A percentile compares a stretch with the other conserved stretches of the same genome.
phyloP scores from a whole-genome alignment of 257 asterid species.

The Nicotiana undulata region DNA sequence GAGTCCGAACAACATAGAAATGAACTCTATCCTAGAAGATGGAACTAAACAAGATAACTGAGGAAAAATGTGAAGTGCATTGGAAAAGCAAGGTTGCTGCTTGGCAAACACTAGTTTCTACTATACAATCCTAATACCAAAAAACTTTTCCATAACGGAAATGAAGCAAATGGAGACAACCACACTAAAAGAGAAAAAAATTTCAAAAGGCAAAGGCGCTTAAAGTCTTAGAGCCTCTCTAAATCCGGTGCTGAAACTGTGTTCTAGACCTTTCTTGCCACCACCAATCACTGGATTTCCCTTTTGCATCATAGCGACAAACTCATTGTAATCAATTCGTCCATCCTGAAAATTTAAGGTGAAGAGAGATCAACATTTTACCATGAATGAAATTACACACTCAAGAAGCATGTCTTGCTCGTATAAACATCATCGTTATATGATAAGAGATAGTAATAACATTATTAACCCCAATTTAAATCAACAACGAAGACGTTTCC shows the following conservation, averaged over 20 bases:
- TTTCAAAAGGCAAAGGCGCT: conserved; percentile 4
- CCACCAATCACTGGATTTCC: conserved; percentile 49
- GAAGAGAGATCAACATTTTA: neutral
- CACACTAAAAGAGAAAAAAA: neutral
- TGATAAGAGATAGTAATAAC: neutral
- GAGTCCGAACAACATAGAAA: too few relatives aligned
- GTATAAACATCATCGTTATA: neutral
- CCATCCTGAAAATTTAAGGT: conserved; percentile 57
- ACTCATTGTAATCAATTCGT: conserved; percentile 68
- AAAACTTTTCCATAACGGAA: neutral
- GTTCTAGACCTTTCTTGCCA: conserved; percentile 51
- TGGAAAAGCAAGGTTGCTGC: neutral
- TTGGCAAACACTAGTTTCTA: neutral
- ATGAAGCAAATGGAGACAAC: neutral
- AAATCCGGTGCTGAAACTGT: conserved; percentile 67
- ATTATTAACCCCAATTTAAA: neutral
- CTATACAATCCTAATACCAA: neutral
- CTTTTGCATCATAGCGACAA: conserved; percentile 78
- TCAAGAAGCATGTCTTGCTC: neutral
- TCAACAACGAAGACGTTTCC: neutral
- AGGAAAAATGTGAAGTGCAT: neutral
- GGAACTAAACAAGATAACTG: neutral
- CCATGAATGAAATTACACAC: neutral
- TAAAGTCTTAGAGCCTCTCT: conserved; percentile 53
- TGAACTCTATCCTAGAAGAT: neutral